These are phyloP conservation scores for Lachancea fermentati DNA, from an alignment of 805 yeast species.

Conservation along the genomic window DNA sequence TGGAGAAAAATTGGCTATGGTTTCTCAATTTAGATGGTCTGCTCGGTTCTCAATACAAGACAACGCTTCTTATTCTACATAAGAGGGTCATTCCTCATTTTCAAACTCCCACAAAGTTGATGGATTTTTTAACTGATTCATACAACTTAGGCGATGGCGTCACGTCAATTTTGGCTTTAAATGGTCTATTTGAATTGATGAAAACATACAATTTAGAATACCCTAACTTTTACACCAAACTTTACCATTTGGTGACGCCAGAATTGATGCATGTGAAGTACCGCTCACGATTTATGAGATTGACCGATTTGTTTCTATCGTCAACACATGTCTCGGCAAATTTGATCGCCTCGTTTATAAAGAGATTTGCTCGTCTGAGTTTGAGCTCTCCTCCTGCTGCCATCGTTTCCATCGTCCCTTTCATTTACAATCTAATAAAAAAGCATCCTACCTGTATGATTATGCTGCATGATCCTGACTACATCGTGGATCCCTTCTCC, in stretches of 20 bases:
- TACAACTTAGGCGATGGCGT: conserved; percentile 53
- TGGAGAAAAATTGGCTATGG: conserved; percentile 64
- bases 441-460: conserved; percentile 94
- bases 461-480: conserved; percentile 55
- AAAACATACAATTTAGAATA: conserved; percentile 78
- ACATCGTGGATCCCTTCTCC: conserved; percentile 24
- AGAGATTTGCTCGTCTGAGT: conserved; percentile 68
- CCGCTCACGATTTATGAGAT: conserved; percentile 80
- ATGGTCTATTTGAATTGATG: conserved; percentile 84
- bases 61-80: conserved; percentile 65
- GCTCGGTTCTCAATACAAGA: conserved; percentile 54
- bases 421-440: conserved; percentile 80
- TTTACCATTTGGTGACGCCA: conserved; percentile 75
- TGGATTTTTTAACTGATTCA: conserved; percentile 92
- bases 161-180: conserved; percentile 71
- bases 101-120: conserved; percentile 70
- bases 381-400: conserved; percentile 84
- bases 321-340: conserved; percentile 84
- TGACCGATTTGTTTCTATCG: conserved; percentile 77
- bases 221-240: conserved; percentile 80
- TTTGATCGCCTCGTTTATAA: conserved; percentile 84
- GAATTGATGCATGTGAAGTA: conserved; percentile 70
- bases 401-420: conserved; percentile 81
- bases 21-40: conserved; percentile 47
- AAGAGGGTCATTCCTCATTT: conserved; percentile 78